Evolutionary conservation across 1,139 yeast genomes (phyloP).

Genomic region (Starmera stellimalicola): DNA sequence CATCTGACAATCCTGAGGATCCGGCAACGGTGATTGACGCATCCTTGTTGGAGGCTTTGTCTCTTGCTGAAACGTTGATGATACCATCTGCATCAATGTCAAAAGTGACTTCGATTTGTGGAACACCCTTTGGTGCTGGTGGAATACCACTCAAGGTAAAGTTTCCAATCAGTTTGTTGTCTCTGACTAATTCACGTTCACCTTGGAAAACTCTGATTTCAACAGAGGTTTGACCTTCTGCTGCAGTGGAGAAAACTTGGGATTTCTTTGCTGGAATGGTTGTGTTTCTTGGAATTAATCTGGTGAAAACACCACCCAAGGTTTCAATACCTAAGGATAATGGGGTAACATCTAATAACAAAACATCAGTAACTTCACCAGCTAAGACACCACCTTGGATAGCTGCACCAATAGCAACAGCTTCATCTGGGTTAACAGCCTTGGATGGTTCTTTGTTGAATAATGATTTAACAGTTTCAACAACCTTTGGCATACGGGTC

Average conservation of each 20-base stretch:
- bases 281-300: conserved; percentile 95
- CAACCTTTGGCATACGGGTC: conserved; percentile 99
- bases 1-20: conserved; percentile 73
- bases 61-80: conserved; percentile 97
- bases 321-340: conserved; percentile 97
- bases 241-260: conserved; percentile 96
- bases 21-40: conserved; percentile 99
- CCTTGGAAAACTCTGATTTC: conserved; percentile 99
- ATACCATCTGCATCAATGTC: conserved; percentile 99
- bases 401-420: conserved; percentile 99
- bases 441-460: conserved; percentile 96
- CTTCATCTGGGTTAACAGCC: conserved; percentile 99
- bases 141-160: conserved; percentile 93
- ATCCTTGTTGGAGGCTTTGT: conserved; percentile 97
- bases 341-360: conserved; percentile 94
- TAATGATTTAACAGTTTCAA: conserved; percentile 87
- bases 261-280: conserved; percentile 97
- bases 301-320: conserved; percentile 97
- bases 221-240: conserved; percentile 97
- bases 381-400: conserved; percentile 98
- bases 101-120: conserved; percentile 96
- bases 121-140: conserved; percentile 99
- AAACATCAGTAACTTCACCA: conserved; percentile 96
- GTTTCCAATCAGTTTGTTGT: conserved; percentile 97
- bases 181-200: conserved; percentile 98